phyloP scores from a whole-genome alignment of 805 yeast species.

The Saturnispora mendoncae region DNA sequence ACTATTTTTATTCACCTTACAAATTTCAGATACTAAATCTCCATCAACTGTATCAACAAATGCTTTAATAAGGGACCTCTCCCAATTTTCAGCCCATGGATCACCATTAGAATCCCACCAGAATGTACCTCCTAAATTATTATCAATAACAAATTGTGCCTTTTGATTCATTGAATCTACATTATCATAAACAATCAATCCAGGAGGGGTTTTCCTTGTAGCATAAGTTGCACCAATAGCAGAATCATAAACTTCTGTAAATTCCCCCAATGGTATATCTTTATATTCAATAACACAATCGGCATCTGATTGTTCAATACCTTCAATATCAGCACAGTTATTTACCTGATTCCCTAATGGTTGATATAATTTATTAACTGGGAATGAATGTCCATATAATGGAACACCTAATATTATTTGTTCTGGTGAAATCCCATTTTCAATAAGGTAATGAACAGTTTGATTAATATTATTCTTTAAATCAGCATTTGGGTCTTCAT shows the following conservation, averaged over 20 bases:
- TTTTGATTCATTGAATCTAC: conserved; percentile 43
- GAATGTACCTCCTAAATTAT: conserved; percentile 71
- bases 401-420: conserved; percentile 80
- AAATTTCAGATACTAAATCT: neutral
- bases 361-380: conserved; percentile 10
- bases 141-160: conserved; percentile 44
- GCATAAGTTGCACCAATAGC: conserved; percentile 47
- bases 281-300: conserved; percentile 21
- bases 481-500: conserved; percentile 15
- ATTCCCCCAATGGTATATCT: conserved; percentile 20
- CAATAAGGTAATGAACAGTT: conserved; percentile 38
- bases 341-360: conserved; percentile 6
- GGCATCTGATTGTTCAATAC: conserved; percentile 7
- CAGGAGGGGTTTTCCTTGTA: conserved; percentile 30
- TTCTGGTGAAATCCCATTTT: neutral
- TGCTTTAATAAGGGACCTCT: conserved; percentile 35
- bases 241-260: conserved; percentile 42
- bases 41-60: conserved; percentile 37
- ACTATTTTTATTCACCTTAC: neutral
- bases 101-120: conserved; percentile 96
- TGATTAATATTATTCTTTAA: conserved; percentile 20
- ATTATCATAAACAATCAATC: conserved; percentile 61
- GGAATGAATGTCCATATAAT: conserved; percentile 51
- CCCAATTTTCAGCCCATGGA: conserved; percentile 21
- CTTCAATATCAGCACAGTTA: conserved; percentile 18